Base-by-base conservation (phyloP, 768 basidiomycete species). In the Termitomyces sp. region DNA sequence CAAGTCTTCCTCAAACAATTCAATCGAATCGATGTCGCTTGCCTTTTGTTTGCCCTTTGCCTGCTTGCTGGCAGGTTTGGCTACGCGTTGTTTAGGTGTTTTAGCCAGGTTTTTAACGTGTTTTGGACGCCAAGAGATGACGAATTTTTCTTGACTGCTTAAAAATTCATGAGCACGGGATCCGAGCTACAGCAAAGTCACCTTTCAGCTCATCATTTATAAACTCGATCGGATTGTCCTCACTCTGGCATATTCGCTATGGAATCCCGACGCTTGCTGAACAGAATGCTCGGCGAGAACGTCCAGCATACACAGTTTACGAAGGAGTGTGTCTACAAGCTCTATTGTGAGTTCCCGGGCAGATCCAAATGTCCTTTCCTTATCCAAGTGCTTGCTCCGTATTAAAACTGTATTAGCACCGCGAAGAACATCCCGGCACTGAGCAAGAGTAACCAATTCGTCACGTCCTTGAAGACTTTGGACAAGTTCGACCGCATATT, bases 321-420 rank as follows among this genome's bases (percentile, higher is more conserved):
- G 78, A 63, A 93, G 76, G 58, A 92, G 74, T 9, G 87, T 78
- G 47, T 94, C 92, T 10, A 83, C 63, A 44, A 88, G 76, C 38
- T 82, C 80, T 5, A 74, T 71, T 2, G 75, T 69, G 44, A 86
- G 62, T 10, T 78, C 63, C 62, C 76, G 76, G 32, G 84, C 83
- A 2, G 75, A 75, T 0, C 87, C 92, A 62, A 82, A 85, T 30
- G 73, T 65, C 3, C 76, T 62, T 44, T 84, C 70, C 38, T 71
- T 59, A 56, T 83, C 76, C 59, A 81, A 74, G 35, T 79, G 76
- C 51, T 76, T 82, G 55, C 74, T 75, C 57, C 68, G 73, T 60
- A 82, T 74, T 18, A 74, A 75, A 50, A 68, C 64, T 26, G 68
- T 74, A 48, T 81, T 84, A 44, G 80, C 77, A 3, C 94, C 94